These are phyloP conservation scores for Globisporangium sylvaticum DNA, from an alignment of 352 stramenopile species.

Conservation along the genomic window DNA sequence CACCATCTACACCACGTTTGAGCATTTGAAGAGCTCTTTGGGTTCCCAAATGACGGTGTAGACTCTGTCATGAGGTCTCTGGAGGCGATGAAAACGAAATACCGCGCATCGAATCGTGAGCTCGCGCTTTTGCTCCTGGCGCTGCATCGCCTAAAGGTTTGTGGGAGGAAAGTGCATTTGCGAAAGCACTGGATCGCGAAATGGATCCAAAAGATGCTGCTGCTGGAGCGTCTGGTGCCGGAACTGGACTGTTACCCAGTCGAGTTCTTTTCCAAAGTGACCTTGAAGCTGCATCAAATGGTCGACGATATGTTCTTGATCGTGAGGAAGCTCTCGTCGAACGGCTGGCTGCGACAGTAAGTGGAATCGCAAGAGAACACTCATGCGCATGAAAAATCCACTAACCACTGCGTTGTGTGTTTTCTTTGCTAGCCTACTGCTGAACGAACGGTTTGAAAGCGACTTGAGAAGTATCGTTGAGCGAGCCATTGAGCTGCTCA, in stretches of 20 bases:
- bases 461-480: slow-evolving; percentile 16
- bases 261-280: slow-evolving; percentile 22
- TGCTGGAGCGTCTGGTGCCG: slow-evolving; percentile 32
- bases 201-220: slow-evolving; percentile 21
- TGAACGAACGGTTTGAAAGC: slow-evolving; percentile 21
- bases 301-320: slow-evolving; percentile 1
- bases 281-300: slow-evolving; percentile 12
- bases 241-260: slow-evolving; percentile 46
- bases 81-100: slow-evolving; percentile 22
- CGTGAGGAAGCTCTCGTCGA: slow-evolving; percentile 4
- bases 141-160: slow-evolving; percentile 23
- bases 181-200: slow-evolving; percentile 14
- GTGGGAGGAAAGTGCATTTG: slow-evolving; percentile 18
- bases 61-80: slow-evolving; percentile 15
- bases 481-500: slow-evolving; percentile 15
- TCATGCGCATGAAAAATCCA: not conserved
- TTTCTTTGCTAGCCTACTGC: slow-evolving; percentile 16
- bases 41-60: slow-evolving; percentile 3
- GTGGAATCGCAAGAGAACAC: not conserved
- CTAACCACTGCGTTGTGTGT: slow-evolving; percentile 3
- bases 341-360: slow-evolving; percentile 14
- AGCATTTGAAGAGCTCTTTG: slow-evolving; percentile 12
- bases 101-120: slow-evolving; percentile 40
- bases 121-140: slow-evolving; percentile 45
- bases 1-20: slow-evolving; percentile 17